phyloP scores from a whole-genome alignment of 768 basidiomycete species.

The Rubroboletus satanas region DNA sequence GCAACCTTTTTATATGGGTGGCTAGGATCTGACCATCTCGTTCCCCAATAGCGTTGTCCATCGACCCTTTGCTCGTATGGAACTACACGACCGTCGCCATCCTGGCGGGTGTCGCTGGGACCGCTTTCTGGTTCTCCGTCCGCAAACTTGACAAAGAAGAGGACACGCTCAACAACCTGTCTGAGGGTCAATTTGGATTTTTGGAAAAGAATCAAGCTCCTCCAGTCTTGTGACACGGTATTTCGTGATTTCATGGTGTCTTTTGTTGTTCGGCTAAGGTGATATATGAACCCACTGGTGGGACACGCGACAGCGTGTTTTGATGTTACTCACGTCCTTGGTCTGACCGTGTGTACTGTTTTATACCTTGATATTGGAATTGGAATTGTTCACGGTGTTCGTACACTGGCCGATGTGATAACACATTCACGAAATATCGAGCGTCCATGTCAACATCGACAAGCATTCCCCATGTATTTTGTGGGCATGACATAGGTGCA shows the following conservation, averaged over 20 bases:
- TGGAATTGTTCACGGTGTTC: neutral
- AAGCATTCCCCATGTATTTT: constrained; percentile 8
- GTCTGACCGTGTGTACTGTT: neutral
- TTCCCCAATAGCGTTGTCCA: constrained; percentile 47
- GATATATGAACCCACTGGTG: neutral
- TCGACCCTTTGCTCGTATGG: constrained; percentile 72
- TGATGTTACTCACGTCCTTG: neutral
- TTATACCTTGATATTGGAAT: neutral
- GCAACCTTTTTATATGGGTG: neutral
- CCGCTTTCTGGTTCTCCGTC: constrained; percentile 51
- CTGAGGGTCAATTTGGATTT: constrained; percentile 33
- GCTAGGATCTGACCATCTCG: constrained; percentile 4
- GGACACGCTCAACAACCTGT: constrained; percentile 56
- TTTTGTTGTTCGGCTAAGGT: neutral
- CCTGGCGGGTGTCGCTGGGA: constrained; percentile 49
- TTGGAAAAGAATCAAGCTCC: neutral
- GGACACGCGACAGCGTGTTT: neutral
- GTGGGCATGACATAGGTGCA: constrained; percentile 14
- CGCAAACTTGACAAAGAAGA: constrained; percentile 59
- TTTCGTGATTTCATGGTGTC: neutral
- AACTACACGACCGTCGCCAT: constrained; percentile 63
- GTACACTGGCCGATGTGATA: neutral
- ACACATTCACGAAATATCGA: neutral
- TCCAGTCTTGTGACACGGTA: neutral
- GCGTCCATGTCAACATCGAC: neutral